phyloP scores from a whole-genome alignment of 495 filamentous ascomycete genomes.

The Annulohypoxylon bovei region DNA sequence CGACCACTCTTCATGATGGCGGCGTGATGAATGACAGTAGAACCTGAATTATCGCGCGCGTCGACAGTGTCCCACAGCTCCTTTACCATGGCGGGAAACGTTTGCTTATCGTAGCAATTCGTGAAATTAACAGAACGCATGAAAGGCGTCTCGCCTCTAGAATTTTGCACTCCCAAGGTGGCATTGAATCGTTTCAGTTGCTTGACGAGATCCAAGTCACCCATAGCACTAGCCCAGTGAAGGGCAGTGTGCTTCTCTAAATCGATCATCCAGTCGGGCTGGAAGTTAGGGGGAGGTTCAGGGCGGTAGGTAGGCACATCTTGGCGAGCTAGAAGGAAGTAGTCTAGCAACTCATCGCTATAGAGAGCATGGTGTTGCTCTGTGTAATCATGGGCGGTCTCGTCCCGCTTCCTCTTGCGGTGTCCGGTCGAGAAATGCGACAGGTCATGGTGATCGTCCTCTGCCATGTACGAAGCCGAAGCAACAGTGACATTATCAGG shows the following conservation, averaged over 20 bases:
- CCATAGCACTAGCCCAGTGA: slow-evolving; percentile 99
- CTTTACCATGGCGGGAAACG: slow-evolving; percentile 82
- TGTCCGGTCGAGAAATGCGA: slow-evolving; percentile 72
- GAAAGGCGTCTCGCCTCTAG: slow-evolving; percentile 89
- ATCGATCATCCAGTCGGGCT: slow-evolving; percentile 89
- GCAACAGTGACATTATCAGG: slow-evolving; percentile 82
- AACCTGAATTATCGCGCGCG: slow-evolving; percentile 76
- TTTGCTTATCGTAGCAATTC: slow-evolving; percentile 91
- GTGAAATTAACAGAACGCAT: slow-evolving; percentile 96
- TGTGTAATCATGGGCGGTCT: slow-evolving; percentile 69
- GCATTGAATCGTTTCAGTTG: slow-evolving; percentile 82
- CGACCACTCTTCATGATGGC: slow-evolving; percentile 81
- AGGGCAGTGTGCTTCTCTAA: slow-evolving; percentile 87
- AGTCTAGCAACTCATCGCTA: slow-evolving; percentile 90
- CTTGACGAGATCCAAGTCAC: slow-evolving; percentile 88
- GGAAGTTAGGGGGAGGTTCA: slow-evolving; percentile 80
- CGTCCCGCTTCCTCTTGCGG: slow-evolving; percentile 82
- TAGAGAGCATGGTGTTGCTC: slow-evolving; percentile 90
- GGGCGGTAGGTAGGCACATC: slow-evolving; percentile 75
- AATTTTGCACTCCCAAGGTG: slow-evolving; percentile 70
- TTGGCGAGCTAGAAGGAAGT: slow-evolving; percentile 85
- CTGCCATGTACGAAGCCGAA: slow-evolving; percentile 82
- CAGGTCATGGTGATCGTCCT: slow-evolving; percentile 76
- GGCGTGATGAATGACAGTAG: slow-evolving; percentile 92
- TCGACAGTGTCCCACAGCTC: slow-evolving; percentile 80